Conservation (phyloP, 352 stramenopile species). For the Pythium volutum region DNA sequence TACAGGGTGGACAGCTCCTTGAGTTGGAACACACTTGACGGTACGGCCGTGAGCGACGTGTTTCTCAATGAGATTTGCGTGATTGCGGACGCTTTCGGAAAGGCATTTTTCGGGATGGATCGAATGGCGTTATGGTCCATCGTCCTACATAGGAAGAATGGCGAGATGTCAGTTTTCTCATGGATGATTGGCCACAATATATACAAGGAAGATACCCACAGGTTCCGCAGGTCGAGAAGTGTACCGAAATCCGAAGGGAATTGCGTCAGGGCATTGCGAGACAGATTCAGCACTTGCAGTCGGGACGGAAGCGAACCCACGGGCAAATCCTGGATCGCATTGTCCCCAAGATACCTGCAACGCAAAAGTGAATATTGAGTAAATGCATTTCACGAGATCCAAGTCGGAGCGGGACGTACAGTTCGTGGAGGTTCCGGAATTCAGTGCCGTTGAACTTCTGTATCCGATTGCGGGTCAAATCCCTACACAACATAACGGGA, state of each 20-base stretch:
- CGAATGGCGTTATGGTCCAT: conserved; percentile 4
- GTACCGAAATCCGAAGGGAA: not conserved
- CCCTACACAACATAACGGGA: not conserved
- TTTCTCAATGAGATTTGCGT: not conserved
- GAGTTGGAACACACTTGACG: not conserved
- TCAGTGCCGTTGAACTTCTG: not conserved
- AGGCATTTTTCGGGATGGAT: not conserved
- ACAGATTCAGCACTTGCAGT: not conserved
- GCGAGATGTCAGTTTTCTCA: not conserved
- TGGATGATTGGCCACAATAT: too few relatives aligned
- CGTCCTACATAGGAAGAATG: not conserved
- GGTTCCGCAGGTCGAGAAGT: not conserved
- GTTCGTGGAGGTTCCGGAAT: not conserved
- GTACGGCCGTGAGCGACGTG: not conserved
- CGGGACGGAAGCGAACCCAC: not conserved
- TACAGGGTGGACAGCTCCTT: not conserved
- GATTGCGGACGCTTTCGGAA: not conserved
- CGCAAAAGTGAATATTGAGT: too few relatives aligned
- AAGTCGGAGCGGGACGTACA: not conserved
- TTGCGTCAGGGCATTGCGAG: not conserved
- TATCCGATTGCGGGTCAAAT: not conserved
- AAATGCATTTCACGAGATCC: not conserved
- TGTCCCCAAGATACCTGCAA: not conserved
- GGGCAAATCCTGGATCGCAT: not conserved
- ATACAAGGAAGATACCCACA: not conserved